Percentiles rank a stretch among this genome's conserved stretches.
Conservation (phyloP, 371 early-diverging fungal genomes). For the Umbelopsis sp. region DNA sequence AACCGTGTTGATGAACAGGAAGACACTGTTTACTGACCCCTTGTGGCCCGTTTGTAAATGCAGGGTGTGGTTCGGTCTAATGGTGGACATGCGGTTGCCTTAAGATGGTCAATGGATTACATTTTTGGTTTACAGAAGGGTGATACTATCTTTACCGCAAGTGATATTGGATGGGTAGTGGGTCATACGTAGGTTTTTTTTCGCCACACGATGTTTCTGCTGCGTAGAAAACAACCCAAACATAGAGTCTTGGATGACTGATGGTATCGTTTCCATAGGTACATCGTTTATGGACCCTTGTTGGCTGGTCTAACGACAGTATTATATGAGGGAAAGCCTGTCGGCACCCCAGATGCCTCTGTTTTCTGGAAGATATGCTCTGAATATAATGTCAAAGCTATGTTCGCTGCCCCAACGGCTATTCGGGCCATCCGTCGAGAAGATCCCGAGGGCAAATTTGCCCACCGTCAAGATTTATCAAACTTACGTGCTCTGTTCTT, state of each 20-base stretch:
- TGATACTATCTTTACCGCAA: conserved; percentile 79
- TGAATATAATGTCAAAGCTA: conserved; percentile 77
- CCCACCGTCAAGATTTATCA: conserved; percentile 63
- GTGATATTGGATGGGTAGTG: conserved; percentile 95
- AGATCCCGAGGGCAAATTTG: conserved; percentile 66
- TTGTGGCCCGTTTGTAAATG: not conserved
- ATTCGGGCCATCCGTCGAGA: conserved; percentile 84
- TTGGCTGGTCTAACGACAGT: conserved; percentile 85
- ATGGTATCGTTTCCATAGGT: conserved; percentile 35
- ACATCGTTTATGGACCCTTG: conserved; percentile 91
- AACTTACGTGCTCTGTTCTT: conserved; percentile 74
- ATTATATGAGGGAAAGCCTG: conserved; percentile 90
- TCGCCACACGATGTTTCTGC: not conserved
- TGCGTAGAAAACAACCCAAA: too few relatives aligned
- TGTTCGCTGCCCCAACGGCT: conserved; percentile 95
- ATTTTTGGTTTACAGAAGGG: conserved; percentile 78
- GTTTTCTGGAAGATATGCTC: conserved; percentile 81
- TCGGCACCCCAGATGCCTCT: conserved; percentile 81
- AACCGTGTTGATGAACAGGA: too few relatives aligned
- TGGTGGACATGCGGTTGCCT: conserved; percentile 88
- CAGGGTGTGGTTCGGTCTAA: conserved; percentile 90
- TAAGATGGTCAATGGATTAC: conserved; percentile 77
- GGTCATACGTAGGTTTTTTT: conserved; percentile 68
- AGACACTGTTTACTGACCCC: too few relatives aligned
- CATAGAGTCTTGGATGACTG: too few relatives aligned